Base-by-base conservation (phyloP, 495 filamentous ascomycete genomes). In the Daldinia caldariorum region DNA sequence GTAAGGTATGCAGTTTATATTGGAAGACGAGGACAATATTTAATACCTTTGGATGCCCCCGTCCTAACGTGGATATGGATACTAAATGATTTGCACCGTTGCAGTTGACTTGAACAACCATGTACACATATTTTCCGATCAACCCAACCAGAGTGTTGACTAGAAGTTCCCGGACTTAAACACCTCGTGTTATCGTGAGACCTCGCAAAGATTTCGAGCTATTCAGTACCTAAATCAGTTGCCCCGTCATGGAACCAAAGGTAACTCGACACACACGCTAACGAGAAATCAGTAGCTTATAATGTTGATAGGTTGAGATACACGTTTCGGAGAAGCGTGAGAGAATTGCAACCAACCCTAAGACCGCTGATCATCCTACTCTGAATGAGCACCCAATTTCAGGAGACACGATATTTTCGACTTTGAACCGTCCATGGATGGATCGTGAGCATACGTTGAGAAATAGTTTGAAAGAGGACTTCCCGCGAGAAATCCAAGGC, bases 381-480 rank as follows among this genome's bases (percentile, higher is more conserved):
- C 22, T 31, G 43, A 29, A 49, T 41, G 56, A 45, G n/a, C 58
- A 14, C n/a, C 58, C 9, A 31, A n/a, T 35, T 13, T 38, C 20
- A 32, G 54, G 43, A 50, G 34, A 43, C 18, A 45, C 26, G n/a
- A 6, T 37, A 34, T 16, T 45, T 5, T n/a, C 54, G 34, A 39
- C 32, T 3, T n/a, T 72, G 20, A 16, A 61, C 6, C 70, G 70
- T 13, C 60, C 65, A 29, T 72, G 70, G 70, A 35, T 16, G 16
- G 10, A 61, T 49, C 64, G 41, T 13, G 2, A 38, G 56, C 47
- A 35, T 58, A 51, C 41, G 13, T 5, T 68, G 3, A 22, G 38
- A 8, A 57, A 38, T 10, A 65, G 9, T 3, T 32, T 18, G 53
- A 34, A 22, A 54, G 59, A 37, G 16, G 13, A 61, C 53, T 22